Base-by-base conservation (phyloP, 176 grass and related monocot genomes). In the Pontederia crassipes region DNA sequence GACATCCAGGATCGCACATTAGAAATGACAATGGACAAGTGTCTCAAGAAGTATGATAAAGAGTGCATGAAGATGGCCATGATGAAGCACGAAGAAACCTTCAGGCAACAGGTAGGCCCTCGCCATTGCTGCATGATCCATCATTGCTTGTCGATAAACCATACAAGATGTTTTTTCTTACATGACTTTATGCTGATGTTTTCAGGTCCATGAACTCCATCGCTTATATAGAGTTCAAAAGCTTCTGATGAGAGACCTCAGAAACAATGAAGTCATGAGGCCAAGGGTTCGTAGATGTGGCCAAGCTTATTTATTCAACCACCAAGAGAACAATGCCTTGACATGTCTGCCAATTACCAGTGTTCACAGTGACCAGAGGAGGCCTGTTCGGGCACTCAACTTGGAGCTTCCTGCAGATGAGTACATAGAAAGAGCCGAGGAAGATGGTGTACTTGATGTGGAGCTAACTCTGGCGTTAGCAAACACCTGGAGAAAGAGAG, bases 41-140 rank as follows among this genome's bases (percentile, higher is more conserved):
- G 62, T 32, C 53, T 75, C 57, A 71, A 57, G 60, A 73, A 80
- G 61, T 75, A 66, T 28, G 76, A 83, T 55, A 90, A 75, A 61
- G 82, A 80, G 49, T 68, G 49, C 4, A 77, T 86, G 18, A 90
- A 90, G 73, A 72, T 83, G 76, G 83, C 83, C 57, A 90, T 90
- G 79, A 79, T 90, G 76, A 90, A 86, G 60, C 87, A 90, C 16
- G 87, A 90, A 61, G 76, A 90, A 29, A 90, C 82, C 17, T 90
- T 90, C 74, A 86, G 73, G 52, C 87, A 83, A 53, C 87, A 90
- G 55, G 87, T 86, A 74, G 59, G n/a, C 16, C 17, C 58, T 13
- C 71, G 13, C 27, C 8, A 20, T 15, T 4, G 29, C 58, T 35
- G 13, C 52, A 68, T 57, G 12, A n/a, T 18, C 12, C 0, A 11